These are phyloP conservation scores for Athelia sp. DNA, from an alignment of 1,284 basidiomycete species.

Conservation along the genomic window DNA sequence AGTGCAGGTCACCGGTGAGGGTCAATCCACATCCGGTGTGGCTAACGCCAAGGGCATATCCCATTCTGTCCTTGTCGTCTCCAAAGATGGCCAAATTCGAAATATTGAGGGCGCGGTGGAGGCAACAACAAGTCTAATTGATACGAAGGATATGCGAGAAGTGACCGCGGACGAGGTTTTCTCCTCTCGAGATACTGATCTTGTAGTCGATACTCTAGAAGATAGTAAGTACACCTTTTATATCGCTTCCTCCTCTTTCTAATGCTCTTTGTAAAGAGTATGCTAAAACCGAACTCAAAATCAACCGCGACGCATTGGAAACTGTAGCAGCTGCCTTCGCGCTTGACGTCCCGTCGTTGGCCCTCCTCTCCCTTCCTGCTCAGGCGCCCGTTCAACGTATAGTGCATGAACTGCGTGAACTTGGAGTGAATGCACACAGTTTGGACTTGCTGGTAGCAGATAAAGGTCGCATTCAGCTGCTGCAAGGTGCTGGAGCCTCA, in stretches of 20 bases:
- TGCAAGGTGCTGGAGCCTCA: constrained; percentile 26
- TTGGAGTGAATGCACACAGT: constrained; percentile 64
- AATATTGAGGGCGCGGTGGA: constrained; percentile 39
- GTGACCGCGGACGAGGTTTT: neutral
- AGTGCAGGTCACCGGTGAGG: constrained; percentile 38
- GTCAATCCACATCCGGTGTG: constrained; percentile 22
- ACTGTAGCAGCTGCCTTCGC: constrained; percentile 67
- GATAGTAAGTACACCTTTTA: constrained; percentile 16
- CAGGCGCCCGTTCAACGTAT: constrained; percentile 52
- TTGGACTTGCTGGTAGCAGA: constrained; percentile 46
- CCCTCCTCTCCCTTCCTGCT: constrained; percentile 62
- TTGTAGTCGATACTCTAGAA: constrained; percentile 7
- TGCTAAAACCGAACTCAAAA: constrained; percentile 39
- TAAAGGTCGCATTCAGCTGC: constrained; percentile 37
- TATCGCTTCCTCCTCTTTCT: constrained; percentile 3
- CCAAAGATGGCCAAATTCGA: constrained; percentile 38
- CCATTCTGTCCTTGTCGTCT: constrained; percentile 62
- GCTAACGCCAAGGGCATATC: constrained; percentile 20
- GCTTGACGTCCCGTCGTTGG: constrained; percentile 62
- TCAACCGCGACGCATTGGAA: constrained; percentile 54
- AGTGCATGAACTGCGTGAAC: constrained; percentile 54
- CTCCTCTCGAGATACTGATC: neutral
- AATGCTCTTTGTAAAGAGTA: constrained; percentile 32
- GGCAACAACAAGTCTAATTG: neutral
- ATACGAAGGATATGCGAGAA: neutral